Conservation (phyloP, 306 rosid species). For the Begonia fuchsioides region DNA sequence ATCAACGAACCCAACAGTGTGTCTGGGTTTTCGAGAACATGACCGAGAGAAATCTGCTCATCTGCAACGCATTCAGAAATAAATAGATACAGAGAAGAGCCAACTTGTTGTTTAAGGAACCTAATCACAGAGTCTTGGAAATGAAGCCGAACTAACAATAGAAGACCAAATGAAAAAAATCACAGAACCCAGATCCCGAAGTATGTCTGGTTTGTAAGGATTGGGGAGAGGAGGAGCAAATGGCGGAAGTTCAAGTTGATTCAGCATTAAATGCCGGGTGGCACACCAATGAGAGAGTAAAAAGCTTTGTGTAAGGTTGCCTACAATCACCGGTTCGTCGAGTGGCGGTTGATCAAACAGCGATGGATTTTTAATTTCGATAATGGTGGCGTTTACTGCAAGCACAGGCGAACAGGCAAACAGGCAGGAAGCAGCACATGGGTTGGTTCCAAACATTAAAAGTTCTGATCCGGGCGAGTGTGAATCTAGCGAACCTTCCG, state of each 20-base stretch:
- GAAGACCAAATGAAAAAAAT: neutral
- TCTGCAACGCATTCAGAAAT: neutral
- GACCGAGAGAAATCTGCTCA: neutral
- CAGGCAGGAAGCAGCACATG: constrained; percentile 34
- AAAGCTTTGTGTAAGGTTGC: constrained; percentile 14
- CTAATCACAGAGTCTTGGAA: neutral
- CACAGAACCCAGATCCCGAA: constrained; percentile 23
- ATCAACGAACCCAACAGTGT: neutral
- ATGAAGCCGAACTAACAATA: neutral
- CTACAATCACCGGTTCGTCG: constrained; percentile 13
- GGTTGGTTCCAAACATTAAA: constrained; percentile 7
- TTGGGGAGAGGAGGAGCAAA: neutral
- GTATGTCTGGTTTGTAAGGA: constrained; percentile 10
- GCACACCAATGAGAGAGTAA: constrained; percentile 24
- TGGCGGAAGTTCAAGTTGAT: neutral
- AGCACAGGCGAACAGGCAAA: constrained; percentile 4
- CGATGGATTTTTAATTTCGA: constrained; percentile 8
- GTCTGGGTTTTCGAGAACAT: neutral
- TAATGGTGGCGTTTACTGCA: constrained; percentile 9
- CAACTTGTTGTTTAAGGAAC: neutral
- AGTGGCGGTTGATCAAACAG: neutral
- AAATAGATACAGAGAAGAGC: neutral
- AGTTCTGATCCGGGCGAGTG: too few relatives aligned
- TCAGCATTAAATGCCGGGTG: constrained; percentile 10
- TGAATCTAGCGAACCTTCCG: neutral